Conservation (phyloP, 441 rosid genomes). For the Arabidopsis lyrata region DNA sequence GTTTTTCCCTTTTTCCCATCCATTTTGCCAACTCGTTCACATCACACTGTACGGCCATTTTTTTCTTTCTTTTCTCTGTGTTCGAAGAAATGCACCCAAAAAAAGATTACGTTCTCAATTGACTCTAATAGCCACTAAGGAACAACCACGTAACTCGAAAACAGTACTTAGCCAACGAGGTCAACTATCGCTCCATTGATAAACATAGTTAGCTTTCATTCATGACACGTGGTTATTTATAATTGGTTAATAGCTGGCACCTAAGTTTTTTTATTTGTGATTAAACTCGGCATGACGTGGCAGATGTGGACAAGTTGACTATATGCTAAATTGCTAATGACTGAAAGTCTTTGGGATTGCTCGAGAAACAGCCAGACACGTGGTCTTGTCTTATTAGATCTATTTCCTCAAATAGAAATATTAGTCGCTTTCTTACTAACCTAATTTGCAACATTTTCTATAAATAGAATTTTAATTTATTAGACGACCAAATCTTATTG, state of each 20-base stretch:
- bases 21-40: slow-evolving; percentile 4
- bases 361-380: slow-evolving; percentile 41
- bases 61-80: neutral
- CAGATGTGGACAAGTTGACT: slow-evolving; percentile 43
- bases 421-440: slow-evolving; percentile 42
- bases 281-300: slow-evolving; percentile 22
- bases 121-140: slow-evolving; percentile 16
- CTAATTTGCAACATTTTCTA: slow-evolving; percentile 44
- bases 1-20: too few species aligned
- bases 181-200: slow-evolving; percentile 31
- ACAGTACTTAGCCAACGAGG: slow-evolving; percentile 19
- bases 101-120: neutral
- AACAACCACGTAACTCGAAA: slow-evolving; percentile 8
- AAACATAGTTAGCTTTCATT: slow-evolving; percentile 17
- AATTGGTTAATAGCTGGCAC: slow-evolving; percentile 31
- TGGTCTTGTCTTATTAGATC: slow-evolving; percentile 44
- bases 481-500: slow-evolving; percentile 47
- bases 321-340: slow-evolving; percentile 38
- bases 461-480: slow-evolving; percentile 40
- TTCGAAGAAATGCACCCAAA: neutral
- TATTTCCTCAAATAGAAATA: slow-evolving; percentile 43
- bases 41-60: slow-evolving; percentile 3
- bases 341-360: slow-evolving; percentile 23
- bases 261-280: slow-evolving; percentile 3
- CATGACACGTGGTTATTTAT: neutral